Percentiles rank a stretch among this genome's conserved stretches.
Evolutionary conservation across 1,284 basidiomycete species (phyloP).

Genomic region (Puccinia triticina): DNA sequence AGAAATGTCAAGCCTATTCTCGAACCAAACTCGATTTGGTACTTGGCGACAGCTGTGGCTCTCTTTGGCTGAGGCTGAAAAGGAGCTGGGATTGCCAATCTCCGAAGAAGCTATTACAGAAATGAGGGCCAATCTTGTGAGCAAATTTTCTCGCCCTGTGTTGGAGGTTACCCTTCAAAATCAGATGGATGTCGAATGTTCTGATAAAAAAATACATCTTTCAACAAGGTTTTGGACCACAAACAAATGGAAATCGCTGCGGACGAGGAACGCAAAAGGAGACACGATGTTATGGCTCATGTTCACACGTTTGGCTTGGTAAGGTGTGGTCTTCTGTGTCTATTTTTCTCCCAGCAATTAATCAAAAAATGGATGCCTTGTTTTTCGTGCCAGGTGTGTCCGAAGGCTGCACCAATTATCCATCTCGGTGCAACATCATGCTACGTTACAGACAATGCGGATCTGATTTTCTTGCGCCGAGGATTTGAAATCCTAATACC

Average conservation of each 20-base stretch:
- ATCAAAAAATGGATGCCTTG: background rate
- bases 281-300: slow-evolving; percentile 61
- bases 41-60: slow-evolving; percentile 61
- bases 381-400: slow-evolving; percentile 54
- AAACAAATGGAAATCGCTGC: slow-evolving; percentile 60
- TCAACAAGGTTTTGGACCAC: slow-evolving; percentile 56
- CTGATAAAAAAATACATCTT: background rate
- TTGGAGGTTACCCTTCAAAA: background rate
- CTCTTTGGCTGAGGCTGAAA: slow-evolving; percentile 60
- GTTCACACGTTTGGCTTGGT: slow-evolving; percentile 59
- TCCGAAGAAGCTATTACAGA: slow-evolving; percentile 59
- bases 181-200: background rate
- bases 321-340: background rate
- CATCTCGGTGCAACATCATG: slow-evolving; percentile 60
- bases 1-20: slow-evolving; percentile 49
- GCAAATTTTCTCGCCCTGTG: background rate
- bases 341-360: background rate
- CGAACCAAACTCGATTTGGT: slow-evolving; percentile 57
- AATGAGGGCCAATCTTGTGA: slow-evolving; percentile 59
- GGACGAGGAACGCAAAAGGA: slow-evolving; percentile 59
- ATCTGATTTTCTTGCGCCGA: slow-evolving; percentile 59
- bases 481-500: slow-evolving; percentile 59
- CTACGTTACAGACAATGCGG: slow-evolving; percentile 61
- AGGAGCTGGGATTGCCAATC: slow-evolving; percentile 60
- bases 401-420: slow-evolving; percentile 59